Conservation (phyloP, 257 asterid genomes). For the Solanum medicagineum region DNA sequence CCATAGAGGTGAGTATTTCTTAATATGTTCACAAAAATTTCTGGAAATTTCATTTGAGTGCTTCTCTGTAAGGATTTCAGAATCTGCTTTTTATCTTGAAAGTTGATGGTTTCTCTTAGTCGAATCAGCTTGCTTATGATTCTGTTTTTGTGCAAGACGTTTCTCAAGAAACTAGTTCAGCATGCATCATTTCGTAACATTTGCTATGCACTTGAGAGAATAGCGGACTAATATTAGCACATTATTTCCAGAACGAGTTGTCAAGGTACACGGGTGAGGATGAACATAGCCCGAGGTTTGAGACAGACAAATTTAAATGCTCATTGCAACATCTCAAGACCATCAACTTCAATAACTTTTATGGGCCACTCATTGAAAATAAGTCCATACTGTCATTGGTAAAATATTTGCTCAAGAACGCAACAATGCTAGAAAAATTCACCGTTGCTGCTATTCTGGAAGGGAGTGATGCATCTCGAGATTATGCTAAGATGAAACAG, state of each 20-base stretch:
- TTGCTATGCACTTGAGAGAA: neutral
- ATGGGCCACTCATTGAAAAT: neutral
- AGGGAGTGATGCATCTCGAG: neutral
- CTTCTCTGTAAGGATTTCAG: neutral
- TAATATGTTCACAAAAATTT: neutral
- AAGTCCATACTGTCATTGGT: neutral
- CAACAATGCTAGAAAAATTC: neutral
- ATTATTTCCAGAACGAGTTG: neutral
- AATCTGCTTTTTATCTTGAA: neutral
- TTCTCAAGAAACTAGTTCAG: neutral
- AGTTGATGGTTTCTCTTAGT: neutral
- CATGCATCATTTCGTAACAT: neutral
- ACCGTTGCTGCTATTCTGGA: neutral
- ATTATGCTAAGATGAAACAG: neutral
- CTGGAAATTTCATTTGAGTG: neutral
- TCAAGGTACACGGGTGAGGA: neutral
- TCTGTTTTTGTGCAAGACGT: neutral
- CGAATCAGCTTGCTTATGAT: neutral
- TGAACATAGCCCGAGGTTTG: neutral
- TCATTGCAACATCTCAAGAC: neutral
- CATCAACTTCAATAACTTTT: neutral
- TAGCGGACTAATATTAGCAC: neutral
- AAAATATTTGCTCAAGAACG: neutral
- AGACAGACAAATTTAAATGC: neutral
- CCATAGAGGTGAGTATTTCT: neutral